Base-by-base conservation (phyloP, 345 rosid species). In the Adansonia digitata region DNA sequence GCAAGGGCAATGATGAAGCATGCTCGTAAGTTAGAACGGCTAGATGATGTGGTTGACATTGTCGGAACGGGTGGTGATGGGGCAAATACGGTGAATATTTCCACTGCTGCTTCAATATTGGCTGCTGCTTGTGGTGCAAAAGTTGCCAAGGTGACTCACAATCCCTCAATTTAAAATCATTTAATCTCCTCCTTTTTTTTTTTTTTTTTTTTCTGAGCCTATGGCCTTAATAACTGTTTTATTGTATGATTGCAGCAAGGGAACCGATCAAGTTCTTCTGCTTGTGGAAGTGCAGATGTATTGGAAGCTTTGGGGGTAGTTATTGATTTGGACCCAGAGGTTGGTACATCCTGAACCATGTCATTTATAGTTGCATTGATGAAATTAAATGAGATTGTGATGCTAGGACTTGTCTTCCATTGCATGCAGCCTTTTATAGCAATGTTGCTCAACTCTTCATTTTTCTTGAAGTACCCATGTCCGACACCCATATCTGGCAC, bases 221-320 rank as follows among this genome's bases (percentile, higher is more conserved):
- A 22, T 66, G 20, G 17, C 3, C 24, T 4, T 29, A 29, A 13
- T 48, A 8, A 48, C 10, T 17, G 37, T 55, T 56, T 39, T 29
- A 35, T 74, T 60, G 22, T 71, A 46, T 69, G 53, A 13, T 74
- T 77, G 80, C 91, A 96, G 98, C 98, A 90, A 88, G 98, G 99
- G 77, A 96, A 85, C 77, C 92, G 94, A 34, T 91, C 99, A 0
- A 96, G 99, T 75, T 96, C 99, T 74, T 96, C 97, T 59, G 97
- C 99, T 4, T 93, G 98, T 78, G 99, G 99, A 81, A 96, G 99
- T 80, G 99, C 97, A 55, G 98, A 96, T 79, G 98, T 93, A 17
- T 75, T 93, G 57, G 98, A 93, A 79, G 91, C 90, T 31, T 69
- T 96, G 55, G 97, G 99, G 46, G 85, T 96, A 37, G 86, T 67